Base-by-base conservation (phyloP, 371 early-diverging fungal genomes). In the Blakeslea trispora region DNA sequence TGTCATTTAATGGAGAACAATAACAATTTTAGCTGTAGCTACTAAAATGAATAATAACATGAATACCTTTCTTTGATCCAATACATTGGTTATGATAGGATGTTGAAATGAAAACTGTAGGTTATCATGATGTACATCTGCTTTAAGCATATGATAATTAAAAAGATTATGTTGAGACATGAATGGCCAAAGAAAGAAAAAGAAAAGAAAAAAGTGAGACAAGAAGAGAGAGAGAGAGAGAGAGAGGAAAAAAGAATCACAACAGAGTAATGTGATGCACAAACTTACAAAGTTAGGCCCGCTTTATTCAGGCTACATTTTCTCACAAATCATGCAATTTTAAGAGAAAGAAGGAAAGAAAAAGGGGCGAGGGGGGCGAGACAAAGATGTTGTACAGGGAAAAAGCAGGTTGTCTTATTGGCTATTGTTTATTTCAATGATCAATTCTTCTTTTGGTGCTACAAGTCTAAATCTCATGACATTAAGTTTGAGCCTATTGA, bases 151-250 rank as follows among this genome's bases (percentile, higher is more conserved):
- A 32, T 55, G 41, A 21, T 50, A 56, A 35, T 55, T 40, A 6
- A 61, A 11, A 39, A 55, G 2, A 22, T 61, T 55, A 18, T 62
- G 57, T 47, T 62, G 56, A 34, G 62, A 56, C 62, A 62, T 62
- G 15, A 41, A 44, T n/a, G 35, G 40, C 23, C 35, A 34, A 56
- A 48, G 14, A 50, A 48, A 40, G 28, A 55, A 21, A 39, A 21
- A 42, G 21, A 42, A 17, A 51, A 6, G n/a, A n/a, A n/a, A n/a
- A n/a, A n/a, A n/a, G n/a, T n/a, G n/a, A n/a, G n/a, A n/a, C n/a
- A n/a, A n/a, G n/a, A 44, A 39, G 31, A 39, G 28, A 34, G 7
- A 18, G 51, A 51, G n/a, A 28, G 40, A 41, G 22, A 22, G 18
- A 40, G 31, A 24, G 52, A 17, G 22, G 37, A 23, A 42, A 39